These are phyloP conservation scores for Melaleuca alternifolia DNA, from an alignment of 345 rosid genomes.

Conservation along the genomic window DNA sequence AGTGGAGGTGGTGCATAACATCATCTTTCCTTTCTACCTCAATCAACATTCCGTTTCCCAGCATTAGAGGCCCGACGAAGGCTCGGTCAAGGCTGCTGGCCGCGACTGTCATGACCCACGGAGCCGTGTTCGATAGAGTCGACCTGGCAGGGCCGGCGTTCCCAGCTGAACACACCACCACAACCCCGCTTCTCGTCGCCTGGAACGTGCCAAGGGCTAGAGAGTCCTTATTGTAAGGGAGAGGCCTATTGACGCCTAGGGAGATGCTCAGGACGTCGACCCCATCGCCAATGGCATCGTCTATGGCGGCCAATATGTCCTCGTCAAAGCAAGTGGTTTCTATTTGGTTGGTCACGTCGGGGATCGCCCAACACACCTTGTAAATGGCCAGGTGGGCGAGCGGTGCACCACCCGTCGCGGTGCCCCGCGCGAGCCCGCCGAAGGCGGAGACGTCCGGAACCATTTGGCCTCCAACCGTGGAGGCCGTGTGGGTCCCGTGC, in stretches of 20 bases:
- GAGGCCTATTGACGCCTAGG: conserved; percentile 15
- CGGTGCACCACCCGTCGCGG: conserved; percentile 68
- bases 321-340: conserved; percentile 40
- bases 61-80: conserved; percentile 27
- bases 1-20: not conserved
- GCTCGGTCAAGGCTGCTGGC: conserved; percentile 71
- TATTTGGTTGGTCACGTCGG: conserved; percentile 18
- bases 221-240: conserved; percentile 20
- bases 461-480: conserved; percentile 46
- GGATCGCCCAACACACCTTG: conserved; percentile 75
- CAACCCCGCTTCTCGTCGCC: conserved; percentile 40
- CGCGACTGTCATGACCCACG: conserved; percentile 78
- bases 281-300: conserved; percentile 72
- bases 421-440: conserved; percentile 57
- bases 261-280: conserved; percentile 63
- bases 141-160: conserved; percentile 56
- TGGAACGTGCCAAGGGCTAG: conserved; percentile 54
- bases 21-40: conserved; percentile 11
- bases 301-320: conserved; percentile 73
- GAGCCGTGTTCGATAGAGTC: conserved; percentile 53
- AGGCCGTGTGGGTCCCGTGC: conserved; percentile 82
- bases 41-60: conserved; percentile 53
- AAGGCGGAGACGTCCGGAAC: conserved; percentile 33
- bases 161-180: conserved; percentile 52
- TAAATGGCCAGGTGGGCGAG: conserved; percentile 58